These are phyloP conservation scores for Lotmaria passim DNA, from an alignment of 208 protist species.

Conservation along the genomic window DNA sequence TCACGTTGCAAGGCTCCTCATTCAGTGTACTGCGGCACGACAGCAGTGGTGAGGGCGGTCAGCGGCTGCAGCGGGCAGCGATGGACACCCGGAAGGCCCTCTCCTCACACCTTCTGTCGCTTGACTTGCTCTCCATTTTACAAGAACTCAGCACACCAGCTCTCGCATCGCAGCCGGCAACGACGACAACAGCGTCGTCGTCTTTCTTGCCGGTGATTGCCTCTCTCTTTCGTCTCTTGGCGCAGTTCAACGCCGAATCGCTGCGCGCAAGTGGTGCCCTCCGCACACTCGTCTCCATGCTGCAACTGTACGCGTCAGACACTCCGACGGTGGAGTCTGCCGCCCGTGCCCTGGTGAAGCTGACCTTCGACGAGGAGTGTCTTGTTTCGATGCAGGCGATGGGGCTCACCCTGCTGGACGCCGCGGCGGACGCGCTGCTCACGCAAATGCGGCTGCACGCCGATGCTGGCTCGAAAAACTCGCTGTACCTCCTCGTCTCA, in stretches of 20 bases:
- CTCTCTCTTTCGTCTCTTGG: constrained; percentile 25
- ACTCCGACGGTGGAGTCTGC: constrained; percentile 55
- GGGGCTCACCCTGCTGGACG: constrained; percentile 35
- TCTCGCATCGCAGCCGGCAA: neutral
- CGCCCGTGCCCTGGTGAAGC: constrained; percentile 70
- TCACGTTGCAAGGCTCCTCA: constrained; percentile 11
- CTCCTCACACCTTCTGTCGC: constrained; percentile 37
- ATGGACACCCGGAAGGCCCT: constrained; percentile 22
- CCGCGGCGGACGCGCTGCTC: constrained; percentile 41
- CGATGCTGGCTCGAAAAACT: neutral
- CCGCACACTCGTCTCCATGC: constrained; percentile 41
- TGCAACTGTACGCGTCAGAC: constrained; percentile 39
- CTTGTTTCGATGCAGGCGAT: constrained; percentile 32
- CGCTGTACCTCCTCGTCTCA: constrained; percentile 49
- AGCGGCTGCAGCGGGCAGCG: neutral
- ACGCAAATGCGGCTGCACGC: constrained; percentile 16
- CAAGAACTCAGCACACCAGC: constrained; percentile 36
- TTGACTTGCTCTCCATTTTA: constrained; percentile 39
- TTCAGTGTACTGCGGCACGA: constrained; percentile 13
- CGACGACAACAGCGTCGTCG: neutral
- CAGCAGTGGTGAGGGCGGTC: neutral
- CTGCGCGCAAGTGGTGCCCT: constrained; percentile 24
- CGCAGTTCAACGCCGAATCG: constrained; percentile 15
- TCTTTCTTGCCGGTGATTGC: constrained; percentile 8
- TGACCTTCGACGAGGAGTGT: constrained; percentile 64